Conservation (phyloP, 202 grass and related monocot genomes). For the Elaeis oleifera region DNA sequence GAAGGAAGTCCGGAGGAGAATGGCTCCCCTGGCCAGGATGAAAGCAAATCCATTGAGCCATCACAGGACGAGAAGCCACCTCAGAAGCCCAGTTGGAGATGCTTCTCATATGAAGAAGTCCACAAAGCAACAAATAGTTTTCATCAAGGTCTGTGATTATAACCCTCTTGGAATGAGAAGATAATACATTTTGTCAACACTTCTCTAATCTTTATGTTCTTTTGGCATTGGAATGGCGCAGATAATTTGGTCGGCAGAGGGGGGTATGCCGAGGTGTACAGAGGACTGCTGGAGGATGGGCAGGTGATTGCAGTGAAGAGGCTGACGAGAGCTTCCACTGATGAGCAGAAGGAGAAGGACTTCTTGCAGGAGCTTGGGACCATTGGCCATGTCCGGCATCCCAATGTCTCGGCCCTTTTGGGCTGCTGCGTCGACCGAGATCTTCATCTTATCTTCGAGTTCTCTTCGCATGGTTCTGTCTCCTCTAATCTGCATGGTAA, state of each 20-base stretch:
- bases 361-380: constrained; percentile 86
- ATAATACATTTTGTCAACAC: not conserved
- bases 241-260: constrained; percentile 79
- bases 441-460: constrained; percentile 79
- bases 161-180: no score
- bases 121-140: constrained; percentile 58
- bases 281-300: constrained; percentile 43
- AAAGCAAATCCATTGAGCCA: not conserved
- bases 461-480: constrained; percentile 73
- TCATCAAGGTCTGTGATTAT: constrained; percentile 45
- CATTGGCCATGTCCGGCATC: constrained; percentile 71
- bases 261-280: constrained; percentile 91
- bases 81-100: constrained; percentile 58
- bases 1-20: constrained; percentile 38
- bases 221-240: constrained; percentile 6
- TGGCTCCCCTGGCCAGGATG: not conserved
- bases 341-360: constrained; percentile 88
- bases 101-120: constrained; percentile 78
- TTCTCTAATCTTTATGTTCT: not conserved
- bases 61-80: not conserved
- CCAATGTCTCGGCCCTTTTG: constrained; percentile 65
- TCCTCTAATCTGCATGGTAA: constrained; percentile 88
- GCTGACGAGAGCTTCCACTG: constrained; percentile 40
- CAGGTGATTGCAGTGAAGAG: constrained; percentile 72
- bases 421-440: constrained; percentile 89